A percentile compares a stretch with the other conserved stretches of the same genome.
Evolutionary conservation across 352 stramenopile species (phyloP).

Genomic region (Ochromonadaceae sp.): DNA sequence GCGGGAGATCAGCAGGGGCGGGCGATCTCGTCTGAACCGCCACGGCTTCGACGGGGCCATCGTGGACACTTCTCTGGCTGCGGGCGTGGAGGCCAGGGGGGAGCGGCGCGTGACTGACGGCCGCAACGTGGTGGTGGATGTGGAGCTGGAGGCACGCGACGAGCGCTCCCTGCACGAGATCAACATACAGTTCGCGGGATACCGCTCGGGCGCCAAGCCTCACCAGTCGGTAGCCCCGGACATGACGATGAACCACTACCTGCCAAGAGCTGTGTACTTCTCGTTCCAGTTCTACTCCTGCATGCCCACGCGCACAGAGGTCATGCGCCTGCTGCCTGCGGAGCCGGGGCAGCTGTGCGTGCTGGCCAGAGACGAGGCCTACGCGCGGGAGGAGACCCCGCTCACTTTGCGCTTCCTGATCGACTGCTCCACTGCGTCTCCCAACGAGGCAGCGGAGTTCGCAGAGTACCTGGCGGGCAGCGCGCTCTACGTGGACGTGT

Average conservation of each 20-base stretch:
- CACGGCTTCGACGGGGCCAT: conserved; percentile 54
- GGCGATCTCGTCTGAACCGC: conserved; percentile 55
- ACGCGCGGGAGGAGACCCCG: conserved; percentile 31
- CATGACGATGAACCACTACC: conserved; percentile 72
- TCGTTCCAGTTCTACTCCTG: conserved; percentile 81
- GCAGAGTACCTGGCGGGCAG: conserved; percentile 61
- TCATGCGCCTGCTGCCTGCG: conserved; percentile 29
- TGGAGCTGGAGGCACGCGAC: conserved; percentile 51
- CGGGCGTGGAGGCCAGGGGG: not conserved
- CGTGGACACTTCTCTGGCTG: not conserved
- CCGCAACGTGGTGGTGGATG: conserved; percentile 18
- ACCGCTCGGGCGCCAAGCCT: conserved; percentile 31
- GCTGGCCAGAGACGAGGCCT: conserved; percentile 21
- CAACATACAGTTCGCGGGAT: conserved; percentile 69
- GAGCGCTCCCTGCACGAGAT: conserved; percentile 58
- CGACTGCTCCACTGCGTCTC: conserved; percentile 36
- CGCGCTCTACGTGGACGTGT: conserved; percentile 70
- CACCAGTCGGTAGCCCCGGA: conserved; percentile 38
- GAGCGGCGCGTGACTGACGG: not conserved
- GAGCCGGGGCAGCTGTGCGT: conserved; percentile 18
- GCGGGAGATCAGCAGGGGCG: conserved; percentile 52
- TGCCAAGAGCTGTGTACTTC: conserved; percentile 54
- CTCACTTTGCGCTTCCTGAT: conserved; percentile 37
- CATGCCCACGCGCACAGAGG: conserved; percentile 61
- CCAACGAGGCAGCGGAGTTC: conserved; percentile 53